phyloP scores from a whole-genome alignment of 1,284 basidiomycete genomes.

The Gastroboletus turbinatus region DNA sequence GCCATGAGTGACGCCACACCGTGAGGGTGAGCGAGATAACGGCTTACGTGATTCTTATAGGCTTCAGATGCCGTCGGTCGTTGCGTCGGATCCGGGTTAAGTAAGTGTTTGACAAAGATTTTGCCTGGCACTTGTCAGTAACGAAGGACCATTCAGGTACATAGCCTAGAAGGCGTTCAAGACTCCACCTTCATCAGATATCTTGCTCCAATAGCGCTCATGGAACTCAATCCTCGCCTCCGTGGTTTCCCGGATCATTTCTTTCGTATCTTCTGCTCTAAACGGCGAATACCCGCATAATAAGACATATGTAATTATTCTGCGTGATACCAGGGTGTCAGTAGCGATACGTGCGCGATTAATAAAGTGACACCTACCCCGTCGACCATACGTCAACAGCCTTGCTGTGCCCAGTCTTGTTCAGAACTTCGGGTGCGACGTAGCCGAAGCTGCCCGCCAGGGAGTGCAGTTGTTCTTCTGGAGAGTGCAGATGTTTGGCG shows the following conservation, averaged over 20 bases:
- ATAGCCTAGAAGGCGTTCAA: neutral
- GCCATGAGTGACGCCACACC: neutral
- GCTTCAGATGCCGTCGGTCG: slow-evolving; percentile 80
- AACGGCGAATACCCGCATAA: slow-evolving; percentile 95
- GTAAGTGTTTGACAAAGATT: slow-evolving; percentile 75
- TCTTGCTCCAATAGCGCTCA: slow-evolving; percentile 91
- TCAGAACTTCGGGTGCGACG: slow-evolving; percentile 90
- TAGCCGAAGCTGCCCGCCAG: slow-evolving; percentile 93
- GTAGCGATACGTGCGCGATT: neutral
- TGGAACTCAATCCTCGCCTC: slow-evolving; percentile 87
- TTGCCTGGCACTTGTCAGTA: slow-evolving; percentile 59
- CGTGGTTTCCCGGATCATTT: slow-evolving; percentile 81
- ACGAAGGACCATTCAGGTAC: neutral
- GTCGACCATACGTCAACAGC: slow-evolving; percentile 93
- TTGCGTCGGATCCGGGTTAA: slow-evolving; percentile 71
- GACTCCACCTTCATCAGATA: slow-evolving; percentile 64
- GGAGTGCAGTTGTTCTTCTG: slow-evolving; percentile 77
- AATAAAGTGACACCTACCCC: slow-evolving; percentile 55
- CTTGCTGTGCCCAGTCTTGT: slow-evolving; percentile 83
- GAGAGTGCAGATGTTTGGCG: slow-evolving; percentile 80
- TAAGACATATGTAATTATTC: slow-evolving; percentile 91
- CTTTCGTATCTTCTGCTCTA: slow-evolving; percentile 77
- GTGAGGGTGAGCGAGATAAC: neutral
- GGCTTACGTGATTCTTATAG: slow-evolving; percentile 47
- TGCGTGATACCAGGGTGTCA: slow-evolving; percentile 31